A percentile compares a stretch with the other conserved stretches of the same genome.
phyloP scores from a whole-genome alignment of 225 moss, liverwort and hornwort genomes.

The Marchantia paleacea region DNA sequence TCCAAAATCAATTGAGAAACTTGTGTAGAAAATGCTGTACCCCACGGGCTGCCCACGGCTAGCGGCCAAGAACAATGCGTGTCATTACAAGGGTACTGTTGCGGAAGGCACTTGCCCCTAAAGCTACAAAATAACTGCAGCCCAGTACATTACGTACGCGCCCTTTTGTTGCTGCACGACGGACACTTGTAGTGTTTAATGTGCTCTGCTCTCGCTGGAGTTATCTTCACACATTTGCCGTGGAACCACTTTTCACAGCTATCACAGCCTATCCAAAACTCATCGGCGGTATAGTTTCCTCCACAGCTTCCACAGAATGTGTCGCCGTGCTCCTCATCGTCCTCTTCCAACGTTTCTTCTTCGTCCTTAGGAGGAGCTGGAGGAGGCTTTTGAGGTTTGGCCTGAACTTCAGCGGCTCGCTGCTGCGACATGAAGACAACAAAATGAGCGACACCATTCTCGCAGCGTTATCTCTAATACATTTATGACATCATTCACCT shows the following conservation, averaged over 20 bases:
- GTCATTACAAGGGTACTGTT: constrained; percentile 47
- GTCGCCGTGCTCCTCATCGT: constrained; percentile 50
- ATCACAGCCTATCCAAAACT: constrained; percentile 58
- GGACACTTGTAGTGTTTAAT: constrained; percentile 26
- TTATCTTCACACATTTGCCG: constrained; percentile 24
- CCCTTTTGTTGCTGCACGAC: constrained; percentile 48
- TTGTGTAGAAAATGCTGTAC: constrained; percentile 51
- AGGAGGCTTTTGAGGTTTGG: constrained; percentile 41
- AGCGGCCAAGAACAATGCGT: constrained; percentile 37
- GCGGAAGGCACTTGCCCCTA: constrained; percentile 35
- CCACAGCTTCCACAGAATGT: constrained; percentile 53
- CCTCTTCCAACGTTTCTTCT: constrained; percentile 50
- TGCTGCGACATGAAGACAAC: constrained; percentile 1
- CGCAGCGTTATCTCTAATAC: too few relatives aligned
- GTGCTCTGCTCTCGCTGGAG: constrained; percentile 9
- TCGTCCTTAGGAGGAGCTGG: constrained; percentile 51
- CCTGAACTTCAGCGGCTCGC: constrained; percentile 36
- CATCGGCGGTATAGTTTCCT: constrained; percentile 46
- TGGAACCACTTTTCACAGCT: constrained; percentile 31
- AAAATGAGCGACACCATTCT: not conserved
- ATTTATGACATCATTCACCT: too few relatives aligned
- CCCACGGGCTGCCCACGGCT: constrained; percentile 35
- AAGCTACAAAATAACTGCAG: constrained; percentile 49
- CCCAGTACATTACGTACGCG: constrained; percentile 46
- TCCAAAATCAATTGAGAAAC: constrained; percentile 43